Conservation (phyloP, 2,329 filamentous ascomycete species). For the Lasiodiplodia citricola region DNA sequence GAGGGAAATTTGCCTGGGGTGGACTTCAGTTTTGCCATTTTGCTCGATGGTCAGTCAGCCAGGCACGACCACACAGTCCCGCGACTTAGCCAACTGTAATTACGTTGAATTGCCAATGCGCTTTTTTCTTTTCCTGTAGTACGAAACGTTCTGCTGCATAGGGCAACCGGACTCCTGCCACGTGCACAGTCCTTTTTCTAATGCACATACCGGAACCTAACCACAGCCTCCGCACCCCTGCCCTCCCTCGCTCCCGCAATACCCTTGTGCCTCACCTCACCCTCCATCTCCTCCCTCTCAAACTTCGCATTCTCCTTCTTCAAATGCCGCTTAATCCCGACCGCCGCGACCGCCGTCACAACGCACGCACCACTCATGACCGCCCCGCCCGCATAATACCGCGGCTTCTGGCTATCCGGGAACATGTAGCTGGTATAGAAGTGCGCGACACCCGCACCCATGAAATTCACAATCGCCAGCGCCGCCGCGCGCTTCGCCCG, state of each 20-base stretch:
- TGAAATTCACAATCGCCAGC: conserved; percentile 27
- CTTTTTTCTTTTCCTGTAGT: no score
- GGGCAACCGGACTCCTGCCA: no score
- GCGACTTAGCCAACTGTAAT: no score
- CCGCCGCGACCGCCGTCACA: conserved; percentile 7
- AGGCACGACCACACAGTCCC: no score
- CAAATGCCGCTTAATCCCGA: conserved; percentile 28
- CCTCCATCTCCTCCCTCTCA: conserved; percentile 29
- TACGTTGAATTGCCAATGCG: no score
- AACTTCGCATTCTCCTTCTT: conserved; percentile 25
- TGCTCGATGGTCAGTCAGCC: no score
- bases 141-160: no score
- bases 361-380: conserved; percentile 17
- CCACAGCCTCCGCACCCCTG: conserved; percentile 26
- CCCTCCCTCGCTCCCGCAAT: conserved; percentile 27
- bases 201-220: conserved; percentile 29
- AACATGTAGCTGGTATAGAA: conserved; percentile 26
- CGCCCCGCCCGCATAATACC: conserved; percentile 28
- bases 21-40: no score
- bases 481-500: conserved; percentile 26
- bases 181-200: background rate
- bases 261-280: conserved; percentile 27
- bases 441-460: conserved; percentile 15
- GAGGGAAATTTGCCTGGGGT: no score
- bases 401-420: conserved; percentile 27